phyloP scores from a whole-genome alignment of 371 early-diverging fungal genomes.

The Smittium mucronatum region DNA sequence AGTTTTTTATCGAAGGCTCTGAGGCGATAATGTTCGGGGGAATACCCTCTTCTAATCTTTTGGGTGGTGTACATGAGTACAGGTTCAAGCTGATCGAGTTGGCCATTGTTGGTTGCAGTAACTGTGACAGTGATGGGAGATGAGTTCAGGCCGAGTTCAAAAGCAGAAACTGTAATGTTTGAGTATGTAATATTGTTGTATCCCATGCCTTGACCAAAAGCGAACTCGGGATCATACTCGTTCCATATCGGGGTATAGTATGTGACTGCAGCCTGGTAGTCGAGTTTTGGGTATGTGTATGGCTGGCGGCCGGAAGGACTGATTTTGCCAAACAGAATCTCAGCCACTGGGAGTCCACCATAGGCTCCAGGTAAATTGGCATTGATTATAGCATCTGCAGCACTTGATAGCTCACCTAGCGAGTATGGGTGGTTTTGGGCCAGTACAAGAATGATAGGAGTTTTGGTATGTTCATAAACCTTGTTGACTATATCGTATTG shows the following conservation, averaged over 20 bases:
- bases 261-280: constrained; percentile 22
- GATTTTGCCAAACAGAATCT: constrained; percentile 36
- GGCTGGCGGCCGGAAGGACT: constrained; percentile 42
- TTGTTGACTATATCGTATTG: constrained; percentile 35
- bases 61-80: constrained; percentile 49
- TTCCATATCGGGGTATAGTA: constrained; percentile 18
- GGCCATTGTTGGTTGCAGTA: constrained; percentile 38
- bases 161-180: constrained; percentile 21
- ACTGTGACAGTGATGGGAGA: constrained; percentile 26
- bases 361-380: constrained; percentile 49
- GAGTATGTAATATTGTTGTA: constrained; percentile 41
- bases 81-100: constrained; percentile 37
- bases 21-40: constrained; percentile 31
- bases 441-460: constrained; percentile 38
- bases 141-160: constrained; percentile 6
- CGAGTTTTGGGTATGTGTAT: constrained; percentile 42
- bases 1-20: constrained; percentile 19
- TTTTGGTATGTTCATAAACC: constrained; percentile 21
- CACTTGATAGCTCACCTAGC: constrained; percentile 28
- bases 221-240: constrained; percentile 35
- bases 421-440: constrained; percentile 47
- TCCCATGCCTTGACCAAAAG: too few relatives aligned
- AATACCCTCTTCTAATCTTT: constrained; percentile 33
- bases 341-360: constrained; percentile 42
- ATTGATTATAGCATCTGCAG: constrained; percentile 38